Evolutionary conservation across 352 stramenopile species (phyloP).

Genomic region (Globisporangium middletonii): DNA sequence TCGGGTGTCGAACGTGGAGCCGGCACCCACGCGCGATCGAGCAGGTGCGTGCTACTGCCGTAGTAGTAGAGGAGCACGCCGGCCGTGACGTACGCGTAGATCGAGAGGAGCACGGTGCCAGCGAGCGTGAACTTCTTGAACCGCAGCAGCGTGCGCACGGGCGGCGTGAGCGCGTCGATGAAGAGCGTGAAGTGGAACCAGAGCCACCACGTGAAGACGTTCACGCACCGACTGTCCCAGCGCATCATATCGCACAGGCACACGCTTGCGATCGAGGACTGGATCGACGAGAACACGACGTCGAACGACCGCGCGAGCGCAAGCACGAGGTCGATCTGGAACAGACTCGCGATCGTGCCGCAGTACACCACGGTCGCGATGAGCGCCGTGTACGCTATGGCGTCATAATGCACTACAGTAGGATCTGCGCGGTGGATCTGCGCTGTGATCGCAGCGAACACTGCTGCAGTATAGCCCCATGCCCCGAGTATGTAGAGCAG

Average conservation of each 20-base stretch:
- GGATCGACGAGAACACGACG: conserved; percentile 19
- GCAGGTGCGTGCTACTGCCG: conserved; percentile 6
- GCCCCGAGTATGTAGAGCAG: conserved; percentile 12
- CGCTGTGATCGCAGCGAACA: conserved; percentile 9
- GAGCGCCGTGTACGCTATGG: conserved; percentile 10
- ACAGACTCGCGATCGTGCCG: conserved; percentile 11
- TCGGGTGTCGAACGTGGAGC: not conserved
- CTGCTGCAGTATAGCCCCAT: conserved; percentile 11
- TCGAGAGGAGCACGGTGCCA: conserved; percentile 13
- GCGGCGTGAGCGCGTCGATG: conserved; percentile 38
- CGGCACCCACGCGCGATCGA: conserved; percentile 3
- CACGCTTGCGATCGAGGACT: conserved; percentile 10
- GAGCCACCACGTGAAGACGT: conserved; percentile 31
- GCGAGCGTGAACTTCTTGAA: conserved; percentile 19
- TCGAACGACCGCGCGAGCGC: conserved; percentile 19
- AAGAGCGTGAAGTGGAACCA: conserved; percentile 47
- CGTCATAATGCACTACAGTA: not conserved
- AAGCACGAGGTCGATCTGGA: conserved; percentile 16
- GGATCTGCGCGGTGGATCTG: conserved; percentile 4
- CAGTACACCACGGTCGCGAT: conserved; percentile 12
- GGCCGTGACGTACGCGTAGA: conserved; percentile 17
- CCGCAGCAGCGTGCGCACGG: conserved; percentile 14
- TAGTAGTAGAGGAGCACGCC: conserved; percentile 23
- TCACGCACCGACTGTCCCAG: conserved; percentile 27
- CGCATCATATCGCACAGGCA: conserved; percentile 26